Evolutionary conservation across 129 eudicot genomes (phyloP), one percentile per base, ranked within the genome.

Genomic region (Apium graveolens): DNA sequence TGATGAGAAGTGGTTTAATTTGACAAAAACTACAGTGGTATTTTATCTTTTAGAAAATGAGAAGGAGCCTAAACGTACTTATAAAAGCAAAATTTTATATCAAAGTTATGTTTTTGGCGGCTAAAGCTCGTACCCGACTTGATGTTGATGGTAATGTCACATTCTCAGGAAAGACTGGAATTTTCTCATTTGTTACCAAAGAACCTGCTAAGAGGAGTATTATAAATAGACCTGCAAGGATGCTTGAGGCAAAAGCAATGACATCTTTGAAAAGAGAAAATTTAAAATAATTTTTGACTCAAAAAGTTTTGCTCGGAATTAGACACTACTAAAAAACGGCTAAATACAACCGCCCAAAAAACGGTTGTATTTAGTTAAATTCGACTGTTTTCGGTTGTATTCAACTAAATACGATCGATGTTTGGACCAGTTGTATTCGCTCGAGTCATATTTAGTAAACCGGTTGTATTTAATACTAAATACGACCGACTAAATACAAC

Each of bases 241-340:
- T 35, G 1, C 49, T 76, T 3, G 79, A 76, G 79, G 35, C 72
- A 21, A 76, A 76, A 11, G 35, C 79, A 21, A 76, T 76, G 11
- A 18, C 35, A 2, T 76, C 79, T 5, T 31, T 76, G 2, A 55
- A 16, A 7, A 76, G 38, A 76, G 70, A 76, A 35, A 65, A 35
- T 20, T 6, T 49, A 9, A 41, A 70, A 9, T 4, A 14, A 16
- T 57, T 35, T 24, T 55, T 76, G 21, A 57, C 60, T 35, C 69
- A 55, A 18, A 24, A 37, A 2, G 32, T 76, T 16, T 21, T 76
- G 0, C 71, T 51, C 5, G 34, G 71, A 16, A 76, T 75, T 48
- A 35, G 65, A 49, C n/a, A n/a, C n/a, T n/a, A n/a, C n/a, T n/a
- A 49, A 53, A 37, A 76, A 76, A 21, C 34, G 48, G 51, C 53